Evolutionary conservation across 352 stramenopile species (phyloP).

Genomic region (Pythium brachiatum): DNA sequence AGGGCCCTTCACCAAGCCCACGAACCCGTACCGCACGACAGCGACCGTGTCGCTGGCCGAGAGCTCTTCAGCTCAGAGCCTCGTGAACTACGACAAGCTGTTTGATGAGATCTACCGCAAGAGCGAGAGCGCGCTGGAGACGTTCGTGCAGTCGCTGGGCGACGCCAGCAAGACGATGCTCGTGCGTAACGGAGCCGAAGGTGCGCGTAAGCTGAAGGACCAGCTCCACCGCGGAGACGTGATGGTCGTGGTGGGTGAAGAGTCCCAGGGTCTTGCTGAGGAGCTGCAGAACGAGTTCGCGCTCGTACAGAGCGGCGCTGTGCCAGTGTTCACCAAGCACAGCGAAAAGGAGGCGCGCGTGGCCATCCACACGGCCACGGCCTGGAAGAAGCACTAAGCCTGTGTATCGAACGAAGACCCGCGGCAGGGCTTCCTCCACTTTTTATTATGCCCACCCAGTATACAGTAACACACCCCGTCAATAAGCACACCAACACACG

Average conservation of each 20-base stretch:
- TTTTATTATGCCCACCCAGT: too few relatives aligned
- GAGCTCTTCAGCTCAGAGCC: neutral
- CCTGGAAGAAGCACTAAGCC: slow-evolving; percentile 53
- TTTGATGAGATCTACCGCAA: slow-evolving; percentile 60
- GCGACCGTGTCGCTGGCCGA: slow-evolving; percentile 38
- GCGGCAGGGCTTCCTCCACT: neutral
- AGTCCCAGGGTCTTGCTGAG: slow-evolving; percentile 19
- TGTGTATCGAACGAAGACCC: neutral
- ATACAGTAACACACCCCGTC: too few relatives aligned
- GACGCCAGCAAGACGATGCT: slow-evolving; percentile 31
- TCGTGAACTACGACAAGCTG: slow-evolving; percentile 18
- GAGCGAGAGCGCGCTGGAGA: slow-evolving; percentile 55
- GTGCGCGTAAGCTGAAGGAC: slow-evolving; percentile 43
- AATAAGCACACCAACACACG: too few relatives aligned
- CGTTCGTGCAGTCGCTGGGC: slow-evolving; percentile 47
- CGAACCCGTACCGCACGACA: slow-evolving; percentile 59
- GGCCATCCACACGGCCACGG: slow-evolving; percentile 38
- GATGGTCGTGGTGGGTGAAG: slow-evolving; percentile 51
- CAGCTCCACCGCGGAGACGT: slow-evolving; percentile 51
- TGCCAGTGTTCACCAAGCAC: slow-evolving; percentile 51
- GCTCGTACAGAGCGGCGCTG: slow-evolving; percentile 37
- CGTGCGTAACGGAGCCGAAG: slow-evolving; percentile 43
- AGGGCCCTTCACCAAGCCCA: slow-evolving; percentile 49
- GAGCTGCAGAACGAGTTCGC: slow-evolving; percentile 41
- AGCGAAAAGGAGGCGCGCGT: slow-evolving; percentile 54